These are phyloP conservation scores for Boletus semigastroideus DNA, from an alignment of 1,284 basidiomycete species.

Conservation along the genomic window DNA sequence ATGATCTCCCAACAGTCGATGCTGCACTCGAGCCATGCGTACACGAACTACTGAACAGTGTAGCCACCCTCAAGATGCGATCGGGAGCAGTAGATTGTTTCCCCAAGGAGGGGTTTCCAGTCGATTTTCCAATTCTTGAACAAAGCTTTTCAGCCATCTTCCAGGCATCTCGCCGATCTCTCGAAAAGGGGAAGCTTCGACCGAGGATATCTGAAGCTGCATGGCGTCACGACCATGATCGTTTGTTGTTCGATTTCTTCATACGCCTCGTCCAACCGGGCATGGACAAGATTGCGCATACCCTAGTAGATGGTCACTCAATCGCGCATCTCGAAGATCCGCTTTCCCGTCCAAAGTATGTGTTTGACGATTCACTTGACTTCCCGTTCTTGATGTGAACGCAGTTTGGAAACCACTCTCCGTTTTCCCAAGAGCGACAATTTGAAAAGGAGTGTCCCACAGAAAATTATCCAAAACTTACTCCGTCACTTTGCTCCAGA, in stretches of 20 bases:
- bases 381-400: background rate
- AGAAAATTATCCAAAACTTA: background rate
- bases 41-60: conserved; percentile 1
- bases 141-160: conserved; percentile 11
- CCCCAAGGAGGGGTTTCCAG: no score
- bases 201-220: background rate
- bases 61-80: background rate
- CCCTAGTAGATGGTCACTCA: background rate
- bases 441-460: background rate
- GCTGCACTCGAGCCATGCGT: conserved; percentile 5
- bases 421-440: conserved; percentile 2
- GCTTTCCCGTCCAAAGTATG: conserved; percentile 6
- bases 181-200: conserved; percentile 1
- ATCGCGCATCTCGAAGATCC: conserved; percentile 3
- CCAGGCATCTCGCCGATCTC: conserved; percentile 8
- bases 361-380: background rate
- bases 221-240: conserved; percentile 15
- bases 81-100: background rate
- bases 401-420: conserved; percentile 9
- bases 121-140: conserved; percentile 1
- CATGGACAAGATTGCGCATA: background rate
- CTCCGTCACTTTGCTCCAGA: no score
- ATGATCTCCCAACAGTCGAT: conserved; percentile 9
- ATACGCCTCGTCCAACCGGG: conserved; percentile 1
- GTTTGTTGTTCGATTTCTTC: conserved; percentile 11